Evolutionary conservation across 1,284 basidiomycete species (phyloP).

Genomic region (Microbotryum lychnidis-dioicae): DNA sequence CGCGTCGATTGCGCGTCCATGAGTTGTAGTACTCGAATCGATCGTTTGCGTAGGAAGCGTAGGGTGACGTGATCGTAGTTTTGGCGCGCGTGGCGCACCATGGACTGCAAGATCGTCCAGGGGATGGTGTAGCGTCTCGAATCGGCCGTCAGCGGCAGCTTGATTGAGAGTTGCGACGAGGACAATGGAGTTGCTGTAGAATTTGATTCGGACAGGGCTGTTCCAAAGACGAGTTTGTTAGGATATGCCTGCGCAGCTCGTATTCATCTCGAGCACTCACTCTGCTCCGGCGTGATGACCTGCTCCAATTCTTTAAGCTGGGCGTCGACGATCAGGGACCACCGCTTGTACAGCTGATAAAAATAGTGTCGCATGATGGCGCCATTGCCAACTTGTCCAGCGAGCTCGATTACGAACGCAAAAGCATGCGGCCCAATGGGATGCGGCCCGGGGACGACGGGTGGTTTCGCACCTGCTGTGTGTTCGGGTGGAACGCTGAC

Average conservation of each 20-base stretch:
- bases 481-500: neutral
- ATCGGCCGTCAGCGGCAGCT: too few relatives aligned
- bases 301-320: conserved; percentile 14
- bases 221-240: too few relatives aligned
- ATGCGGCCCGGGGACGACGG: conserved; percentile 4
- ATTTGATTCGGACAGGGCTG: neutral
- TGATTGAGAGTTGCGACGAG: too few relatives aligned
- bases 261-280: too few relatives aligned
- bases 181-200: neutral
- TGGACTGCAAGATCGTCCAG: conserved; percentile 11
- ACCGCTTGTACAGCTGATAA: conserved; percentile 21
- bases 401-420: conserved; percentile 13
- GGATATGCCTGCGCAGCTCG: too few relatives aligned
- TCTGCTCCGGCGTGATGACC: neutral
- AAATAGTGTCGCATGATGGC: conserved; percentile 25
- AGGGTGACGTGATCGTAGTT: conserved; percentile 13
- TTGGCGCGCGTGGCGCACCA: conserved; percentile 5
- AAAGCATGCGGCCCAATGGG: conserved; percentile 24
- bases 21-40: conserved; percentile 9
- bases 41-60: conserved; percentile 11
- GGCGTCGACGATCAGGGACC: conserved; percentile 3
- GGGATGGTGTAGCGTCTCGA: conserved; percentile 17
- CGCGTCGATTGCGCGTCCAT: conserved; percentile 14
- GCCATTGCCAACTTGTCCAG: conserved; percentile 8
- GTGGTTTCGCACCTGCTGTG: neutral